Base-by-base conservation (phyloP, 148 eudicot genomes). In the Dysphania ambrosioides region DNA sequence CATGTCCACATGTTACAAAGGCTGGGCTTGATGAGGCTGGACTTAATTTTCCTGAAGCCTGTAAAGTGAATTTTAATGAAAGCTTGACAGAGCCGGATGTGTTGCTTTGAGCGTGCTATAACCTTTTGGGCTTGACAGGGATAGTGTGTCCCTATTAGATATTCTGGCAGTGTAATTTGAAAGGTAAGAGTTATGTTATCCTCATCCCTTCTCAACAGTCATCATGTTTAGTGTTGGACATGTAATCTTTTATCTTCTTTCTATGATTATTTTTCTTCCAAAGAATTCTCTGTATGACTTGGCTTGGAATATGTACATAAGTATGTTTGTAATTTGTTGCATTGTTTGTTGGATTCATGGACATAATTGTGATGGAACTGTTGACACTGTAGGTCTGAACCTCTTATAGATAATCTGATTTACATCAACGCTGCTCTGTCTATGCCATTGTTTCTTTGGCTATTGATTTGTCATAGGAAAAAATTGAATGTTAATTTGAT, bases 41-140 rank as follows among this genome's bases (percentile, higher is more conserved):
- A 16, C 35, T 96, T 75, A 77, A 81, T 83, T 82, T 89, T 73
- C 97, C 97, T 0, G 74, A 79, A 34, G 69, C 44, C 42, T 96
- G 97, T 82, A 90, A 86, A 80, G 93, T 96, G 38, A 90, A 90
- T 73, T 92, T 84, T 78, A 49, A 75, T 55, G 97, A 95, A 79
- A 86, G 89, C 66, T 85, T 92, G 72, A 77, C 77, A 2, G 96
- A 87, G 84, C 90, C 88, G 24, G 87, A 81, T 66, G 75, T 86
- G 65, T 77, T 95, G 61, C 72, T 79, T 3, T 88, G 81, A 85
- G 63, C 51, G 12, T 24, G 26, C 23, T 23, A 35, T 38, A 38
- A 40, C 24, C 70, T 38, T n/a, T 66, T 8, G 36, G 66, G 66
- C 38, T 62, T 62, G 42, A 19, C 1, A 15, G 34, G 2, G 12